phyloP scores from a whole-genome alignment of 2,329 filamentous ascomycete genomes.

The Chaetomiaceae sp. region DNA sequence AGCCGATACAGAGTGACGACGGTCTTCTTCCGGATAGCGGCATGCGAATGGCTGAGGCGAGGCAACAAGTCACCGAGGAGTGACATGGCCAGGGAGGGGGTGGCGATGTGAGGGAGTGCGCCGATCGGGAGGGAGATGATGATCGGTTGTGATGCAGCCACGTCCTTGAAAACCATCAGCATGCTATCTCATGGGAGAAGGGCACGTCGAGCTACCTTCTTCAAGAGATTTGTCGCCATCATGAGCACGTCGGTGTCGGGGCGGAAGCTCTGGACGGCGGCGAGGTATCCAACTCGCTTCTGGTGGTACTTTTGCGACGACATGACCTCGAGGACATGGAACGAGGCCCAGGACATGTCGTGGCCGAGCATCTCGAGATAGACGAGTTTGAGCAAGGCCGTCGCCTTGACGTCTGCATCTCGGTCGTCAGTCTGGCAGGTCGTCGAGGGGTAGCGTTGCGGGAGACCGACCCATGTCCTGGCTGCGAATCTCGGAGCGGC shows the following conservation, averaged over 20 bases:
- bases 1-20: constrained; percentile 91
- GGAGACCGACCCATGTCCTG: constrained; percentile 77
- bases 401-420: constrained; percentile 80
- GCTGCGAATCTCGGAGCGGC: constrained; percentile 82
- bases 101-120: constrained; percentile 92
- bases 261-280: constrained; percentile 92
- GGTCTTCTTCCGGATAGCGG: constrained; percentile 89
- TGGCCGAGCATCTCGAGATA: constrained; percentile 99
- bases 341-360: constrained; percentile 99
- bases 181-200: constrained; percentile 5
- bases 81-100: constrained; percentile 84
- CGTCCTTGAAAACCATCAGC: constrained; percentile 48
- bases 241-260: constrained; percentile 95
- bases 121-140: constrained; percentile 82
- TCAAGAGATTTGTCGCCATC: constrained; percentile 92
- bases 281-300: constrained; percentile 92
- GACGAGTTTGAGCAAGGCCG: constrained; percentile 88
- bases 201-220: constrained; percentile 59
- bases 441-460: background rate
- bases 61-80: constrained; percentile 82
- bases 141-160: constrained; percentile 66
- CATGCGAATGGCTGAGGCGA: constrained; percentile 78
- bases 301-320: constrained; percentile 90
- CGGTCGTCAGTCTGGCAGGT: constrained; percentile 21
- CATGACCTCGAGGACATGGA: constrained; percentile 99